Evolutionary conservation across 1,284 basidiomycete genomes (phyloP).

Genomic region (Vanrija humicola): DNA sequence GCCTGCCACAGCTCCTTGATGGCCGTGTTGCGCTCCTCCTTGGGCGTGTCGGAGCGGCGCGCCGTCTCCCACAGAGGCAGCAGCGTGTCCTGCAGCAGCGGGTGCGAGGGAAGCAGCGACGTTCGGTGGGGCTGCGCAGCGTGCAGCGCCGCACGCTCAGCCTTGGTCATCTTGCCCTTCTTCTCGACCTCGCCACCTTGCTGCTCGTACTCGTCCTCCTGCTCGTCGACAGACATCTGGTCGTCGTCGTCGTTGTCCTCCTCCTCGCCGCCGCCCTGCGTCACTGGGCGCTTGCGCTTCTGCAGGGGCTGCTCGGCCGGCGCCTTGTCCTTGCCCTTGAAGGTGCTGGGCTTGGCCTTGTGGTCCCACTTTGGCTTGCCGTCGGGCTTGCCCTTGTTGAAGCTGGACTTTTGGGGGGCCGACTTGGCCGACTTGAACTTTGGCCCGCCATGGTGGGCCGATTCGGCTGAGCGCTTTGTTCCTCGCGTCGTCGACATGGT

Average conservation of each 20-base stretch:
- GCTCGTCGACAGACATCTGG: slow-evolving; percentile 15
- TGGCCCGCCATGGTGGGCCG: neutral
- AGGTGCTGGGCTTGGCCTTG: slow-evolving; percentile 2
- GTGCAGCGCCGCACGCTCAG: slow-evolving; percentile 41
- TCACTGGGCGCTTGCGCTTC: slow-evolving; percentile 35
- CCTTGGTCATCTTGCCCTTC: slow-evolving; percentile 31
- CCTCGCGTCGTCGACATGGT: slow-evolving; percentile 14
- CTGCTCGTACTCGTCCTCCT: slow-evolving; percentile 22
- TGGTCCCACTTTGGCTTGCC: slow-evolving; percentile 2
- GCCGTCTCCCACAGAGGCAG: slow-evolving; percentile 71
- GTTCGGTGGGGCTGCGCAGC: slow-evolving; percentile 53
- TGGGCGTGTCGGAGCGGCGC: slow-evolving; percentile 65
- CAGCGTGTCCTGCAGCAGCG: slow-evolving; percentile 67
- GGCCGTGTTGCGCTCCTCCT: slow-evolving; percentile 68
- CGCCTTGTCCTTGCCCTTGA: slow-evolving; percentile 2
- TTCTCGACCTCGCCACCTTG: slow-evolving; percentile 32
- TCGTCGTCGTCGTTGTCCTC: slow-evolving; percentile 24
- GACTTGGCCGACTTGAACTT: slow-evolving; percentile 6
- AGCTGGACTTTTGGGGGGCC: neutral
- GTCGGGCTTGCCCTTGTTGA: slow-evolving; percentile 1
- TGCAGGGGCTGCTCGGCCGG: slow-evolving; percentile 3
- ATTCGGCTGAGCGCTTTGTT: slow-evolving; percentile 14
- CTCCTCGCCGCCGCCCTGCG: slow-evolving; percentile 35
- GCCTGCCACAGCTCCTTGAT: slow-evolving; percentile 66
- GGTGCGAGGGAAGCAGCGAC: slow-evolving; percentile 69